Conservation (phyloP, 805 yeast genomes). For the Yueomyces sp. region DNA sequence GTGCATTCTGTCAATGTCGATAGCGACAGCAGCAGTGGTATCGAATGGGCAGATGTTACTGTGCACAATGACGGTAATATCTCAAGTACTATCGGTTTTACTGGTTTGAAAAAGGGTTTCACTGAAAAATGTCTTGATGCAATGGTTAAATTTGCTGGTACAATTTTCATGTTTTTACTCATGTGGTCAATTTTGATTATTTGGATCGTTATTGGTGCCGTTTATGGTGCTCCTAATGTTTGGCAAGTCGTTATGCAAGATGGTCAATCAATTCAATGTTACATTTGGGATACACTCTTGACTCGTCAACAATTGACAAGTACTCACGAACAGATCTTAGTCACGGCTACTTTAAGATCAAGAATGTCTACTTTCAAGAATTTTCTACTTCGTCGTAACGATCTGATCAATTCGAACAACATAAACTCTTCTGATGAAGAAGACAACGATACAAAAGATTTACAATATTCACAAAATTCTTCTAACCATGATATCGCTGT, state of each 20-base stretch:
- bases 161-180: slow-evolving; percentile 14
- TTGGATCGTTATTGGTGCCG: slow-evolving; percentile 20
- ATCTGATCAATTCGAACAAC: neutral
- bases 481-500: neutral
- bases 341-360: slow-evolving; percentile 20
- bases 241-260: slow-evolving; percentile 33
- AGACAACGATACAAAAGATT: neutral
- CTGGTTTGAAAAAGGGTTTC: slow-evolving; percentile 15
- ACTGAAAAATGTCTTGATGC: slow-evolving; percentile 13
- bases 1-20: slow-evolving; percentile 3
- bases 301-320: slow-evolving; percentile 28
- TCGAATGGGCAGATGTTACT: slow-evolving; percentile 1
- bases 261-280: slow-evolving; percentile 28
- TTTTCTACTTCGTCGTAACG: slow-evolving; percentile 3
- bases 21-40: neutral
- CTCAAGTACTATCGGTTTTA: slow-evolving; percentile 11
- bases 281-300: slow-evolving; percentile 28
- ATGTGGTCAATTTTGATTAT: slow-evolving; percentile 17
- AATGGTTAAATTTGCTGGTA: slow-evolving; percentile 20
- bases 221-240: slow-evolving; percentile 19
- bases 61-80: neutral
- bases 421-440: neutral
- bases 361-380: slow-evolving; percentile 15
- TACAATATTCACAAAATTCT: neutral
- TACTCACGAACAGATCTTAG: slow-evolving; percentile 14